Evolutionary conservation across 2,329 filamentous ascomycete genomes (phyloP).

Genomic region (Xylaria sp.): DNA sequence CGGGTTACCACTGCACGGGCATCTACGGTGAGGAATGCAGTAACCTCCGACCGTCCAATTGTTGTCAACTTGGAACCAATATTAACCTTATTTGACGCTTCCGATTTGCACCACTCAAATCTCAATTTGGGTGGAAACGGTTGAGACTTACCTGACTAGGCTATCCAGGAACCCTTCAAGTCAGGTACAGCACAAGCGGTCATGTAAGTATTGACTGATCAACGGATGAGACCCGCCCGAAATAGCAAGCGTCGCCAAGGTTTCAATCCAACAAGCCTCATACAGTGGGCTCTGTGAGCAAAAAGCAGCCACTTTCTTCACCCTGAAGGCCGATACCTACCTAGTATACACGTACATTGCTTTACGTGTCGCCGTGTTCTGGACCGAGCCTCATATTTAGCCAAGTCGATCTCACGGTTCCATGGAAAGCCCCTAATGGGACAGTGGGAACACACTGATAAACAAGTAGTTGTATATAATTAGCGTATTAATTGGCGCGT

Average conservation of each 20-base stretch:
- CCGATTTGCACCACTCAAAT: slow-evolving; percentile 8
- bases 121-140: slow-evolving; percentile 5
- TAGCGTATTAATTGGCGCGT: background rate
- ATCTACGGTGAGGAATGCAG: slow-evolving; percentile 5
- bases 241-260: background rate
- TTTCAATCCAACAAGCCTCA: background rate
- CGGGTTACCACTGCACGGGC: background rate
- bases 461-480: too few species aligned
- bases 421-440: too few species aligned
- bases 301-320: too few species aligned
- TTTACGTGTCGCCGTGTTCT: background rate
- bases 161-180: background rate
- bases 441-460: background rate
- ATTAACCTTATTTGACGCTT: slow-evolving; percentile 7
- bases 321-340: too few species aligned
- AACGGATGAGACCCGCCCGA: background rate
- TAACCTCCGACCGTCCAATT: slow-evolving; percentile 34
- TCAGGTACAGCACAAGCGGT: background rate
- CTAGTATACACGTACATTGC: too few species aligned
- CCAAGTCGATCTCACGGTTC: too few species aligned
- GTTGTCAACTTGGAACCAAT: slow-evolving; percentile 50
- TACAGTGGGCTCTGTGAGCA: background rate
- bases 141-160: too few species aligned
- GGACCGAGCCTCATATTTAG: background rate
- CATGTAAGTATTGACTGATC: background rate